Percentiles rank a stretch among this genome's conserved stretches.
These are phyloP conservation scores for Thymus quinquecostatus DNA, from an alignment of 257 asterid species.

Conservation along the genomic window DNA sequence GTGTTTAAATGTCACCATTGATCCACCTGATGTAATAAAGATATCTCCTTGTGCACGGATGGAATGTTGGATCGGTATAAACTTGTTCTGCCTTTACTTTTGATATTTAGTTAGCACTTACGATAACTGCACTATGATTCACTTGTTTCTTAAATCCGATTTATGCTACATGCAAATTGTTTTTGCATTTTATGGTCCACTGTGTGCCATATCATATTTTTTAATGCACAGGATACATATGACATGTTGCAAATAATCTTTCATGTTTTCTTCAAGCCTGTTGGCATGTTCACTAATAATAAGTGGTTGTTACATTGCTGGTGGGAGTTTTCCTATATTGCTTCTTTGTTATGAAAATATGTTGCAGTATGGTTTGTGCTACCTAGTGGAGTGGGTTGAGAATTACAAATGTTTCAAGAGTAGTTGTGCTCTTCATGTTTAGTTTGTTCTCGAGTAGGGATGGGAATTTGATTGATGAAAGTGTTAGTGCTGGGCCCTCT, in stretches of 20 bases:
- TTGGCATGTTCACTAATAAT: neutral
- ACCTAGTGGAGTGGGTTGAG: neutral
- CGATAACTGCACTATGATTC: constrained; percentile 4
- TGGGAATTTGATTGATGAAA: neutral
- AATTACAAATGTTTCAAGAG: constrained; percentile 15
- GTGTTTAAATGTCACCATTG: constrained; percentile 92
- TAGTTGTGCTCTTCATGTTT: neutral
- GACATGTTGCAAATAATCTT: neutral
- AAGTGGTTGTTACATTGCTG: neutral
- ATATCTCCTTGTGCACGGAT: constrained; percentile 99
- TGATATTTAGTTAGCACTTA: constrained; percentile 9
- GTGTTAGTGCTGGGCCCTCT: constrained; percentile 1
- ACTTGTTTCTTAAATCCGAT: neutral
- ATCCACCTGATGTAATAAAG: constrained; percentile 99
- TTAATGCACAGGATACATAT: constrained; percentile 1
- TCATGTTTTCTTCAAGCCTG: neutral
- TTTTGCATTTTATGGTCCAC: neutral
- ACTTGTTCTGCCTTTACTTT: constrained; percentile 30
- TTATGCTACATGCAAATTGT: neutral
- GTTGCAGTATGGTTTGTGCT: neutral
- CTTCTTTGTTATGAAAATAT: neutral
- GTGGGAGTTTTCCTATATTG: constrained; percentile 11
- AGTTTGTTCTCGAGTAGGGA: neutral
- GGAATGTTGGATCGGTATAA: constrained; percentile 99
- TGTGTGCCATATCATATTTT: neutral